Base-by-base conservation (phyloP, 805 yeast genomes). In the Candida germanica region DNA sequence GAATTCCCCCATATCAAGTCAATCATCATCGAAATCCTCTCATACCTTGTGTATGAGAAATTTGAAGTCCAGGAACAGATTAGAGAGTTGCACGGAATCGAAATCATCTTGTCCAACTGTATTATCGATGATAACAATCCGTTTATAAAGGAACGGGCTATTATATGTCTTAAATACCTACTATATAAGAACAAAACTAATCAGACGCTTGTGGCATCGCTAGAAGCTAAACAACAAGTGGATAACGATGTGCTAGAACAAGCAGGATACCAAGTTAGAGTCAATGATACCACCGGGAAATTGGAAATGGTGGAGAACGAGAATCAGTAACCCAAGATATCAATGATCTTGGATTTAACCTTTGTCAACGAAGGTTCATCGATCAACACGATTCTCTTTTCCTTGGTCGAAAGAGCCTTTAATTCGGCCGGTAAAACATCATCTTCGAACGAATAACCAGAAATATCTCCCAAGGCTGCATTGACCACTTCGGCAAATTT, bases 401-500 rank as follows among this genome's bases (percentile, higher is more conserved):
- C 83, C 60, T 86, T 70, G 6, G 72, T 55, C 32, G 84, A 66
- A 58, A 93, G 75, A 31, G 75, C 75, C 61, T 75, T 83, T 63
- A 93, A 76, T 64, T 87, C 96, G 19, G 72, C 86, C 25, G 98
- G 98, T 38, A 93, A 73, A 14, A 93, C 97, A 48, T 87, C 87
- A 32, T 71, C 71, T 53, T 87, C 96, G 55, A 93, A 93, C 3
- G 88, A 78, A 66, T 93, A 93, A 14, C 78, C 88, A 9, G 72
- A 76, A 43, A 79, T 72, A 1, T 71, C 72, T 30, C 63, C 56
- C 47, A 93, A 71, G 3, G 98, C 87, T 50, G 75, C 66, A 60
- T 89, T 83, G 17, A 93, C 99, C 33, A 96, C 98, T 45, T 87
- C 97, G 17, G 96, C 86, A 55, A 93, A 93, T 66, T 93, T 93